Percentiles rank a stretch among this genome's conserved stretches.
Conservation (phyloP, 148 eudicot genomes). For the Limonium bicolor region DNA sequence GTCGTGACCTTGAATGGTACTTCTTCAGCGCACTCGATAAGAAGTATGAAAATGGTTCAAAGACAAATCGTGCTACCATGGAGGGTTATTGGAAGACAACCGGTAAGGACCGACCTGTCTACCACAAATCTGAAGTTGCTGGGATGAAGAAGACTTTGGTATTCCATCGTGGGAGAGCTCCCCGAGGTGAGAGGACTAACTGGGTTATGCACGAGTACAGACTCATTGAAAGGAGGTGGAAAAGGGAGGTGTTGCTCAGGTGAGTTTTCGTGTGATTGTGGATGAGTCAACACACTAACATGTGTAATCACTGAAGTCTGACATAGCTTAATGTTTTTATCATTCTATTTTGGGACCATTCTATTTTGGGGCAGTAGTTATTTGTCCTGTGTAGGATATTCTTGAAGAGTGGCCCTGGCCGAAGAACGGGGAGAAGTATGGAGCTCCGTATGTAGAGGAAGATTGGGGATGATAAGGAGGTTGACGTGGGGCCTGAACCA, state of each 20-base stretch:
- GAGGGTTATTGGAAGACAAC: conserved; percentile 90
- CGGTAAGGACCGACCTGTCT: conserved; percentile 61
- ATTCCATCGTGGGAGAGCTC: conserved; percentile 85
- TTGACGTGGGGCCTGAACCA: conserved; percentile 21
- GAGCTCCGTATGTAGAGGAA: conserved; percentile 81
- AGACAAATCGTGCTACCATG: conserved; percentile 78
- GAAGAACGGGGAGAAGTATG: conserved; percentile 87
- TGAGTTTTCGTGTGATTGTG: conserved; percentile 13
- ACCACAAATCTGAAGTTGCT: conserved; percentile 27
- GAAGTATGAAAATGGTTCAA: conserved; percentile 73
- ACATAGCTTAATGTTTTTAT: no score
- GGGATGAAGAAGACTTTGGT: conserved; percentile 93
- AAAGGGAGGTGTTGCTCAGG: conserved; percentile 51
- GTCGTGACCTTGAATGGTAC: conserved; percentile 86
- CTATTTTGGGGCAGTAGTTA: conserved; percentile 44
- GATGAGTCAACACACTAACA: no score
- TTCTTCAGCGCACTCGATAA: conserved; percentile 74
- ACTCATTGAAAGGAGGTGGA: conserved; percentile 54
- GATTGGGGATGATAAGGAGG: conserved; percentile 64
- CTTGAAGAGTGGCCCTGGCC: conserved; percentile 92
- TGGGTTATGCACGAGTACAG: conserved; percentile 99
- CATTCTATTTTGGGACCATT: not conserved
- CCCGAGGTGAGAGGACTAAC: conserved; percentile 69
- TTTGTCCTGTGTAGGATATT: conserved; percentile 81
- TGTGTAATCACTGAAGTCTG: not conserved